phyloP scores from a whole-genome alignment of 768 basidiomycete genomes.

The Russula compacta region DNA sequence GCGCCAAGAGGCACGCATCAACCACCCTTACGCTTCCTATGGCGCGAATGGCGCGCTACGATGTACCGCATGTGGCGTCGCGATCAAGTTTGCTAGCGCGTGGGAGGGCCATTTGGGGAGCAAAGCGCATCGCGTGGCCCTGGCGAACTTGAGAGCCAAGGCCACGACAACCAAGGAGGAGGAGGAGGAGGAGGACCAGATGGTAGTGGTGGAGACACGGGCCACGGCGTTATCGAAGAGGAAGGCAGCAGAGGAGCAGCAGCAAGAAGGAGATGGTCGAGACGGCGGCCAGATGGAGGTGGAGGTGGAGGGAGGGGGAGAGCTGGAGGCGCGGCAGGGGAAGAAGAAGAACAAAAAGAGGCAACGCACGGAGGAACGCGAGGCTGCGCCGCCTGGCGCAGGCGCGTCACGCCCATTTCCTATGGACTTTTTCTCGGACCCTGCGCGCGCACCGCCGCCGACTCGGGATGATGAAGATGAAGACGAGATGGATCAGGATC shows the following conservation, averaged over 20 bases:
- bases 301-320: slow-evolving; percentile 26
- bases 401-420: slow-evolving; percentile 35
- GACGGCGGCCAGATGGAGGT: slow-evolving; percentile 29
- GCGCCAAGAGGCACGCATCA: slow-evolving; percentile 61
- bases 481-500: no score
- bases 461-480: slow-evolving; percentile 30
- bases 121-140: slow-evolving; percentile 66
- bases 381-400: slow-evolving; percentile 10
- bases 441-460: slow-evolving; percentile 39
- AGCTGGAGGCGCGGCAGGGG: slow-evolving; percentile 6
- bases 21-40: slow-evolving; percentile 69
- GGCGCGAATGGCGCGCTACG: slow-evolving; percentile 55
- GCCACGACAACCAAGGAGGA: slow-evolving; percentile 34
- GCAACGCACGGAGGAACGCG: slow-evolving; percentile 27
- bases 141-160: slow-evolving; percentile 36
- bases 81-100: slow-evolving; percentile 69
- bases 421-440: slow-evolving; percentile 75
- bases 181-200: slow-evolving; percentile 25
- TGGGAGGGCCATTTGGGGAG: slow-evolving; percentile 84
- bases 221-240: not conserved
- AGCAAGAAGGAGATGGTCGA: slow-evolving; percentile 29
- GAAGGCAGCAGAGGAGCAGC: slow-evolving; percentile 28
- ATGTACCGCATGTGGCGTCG: slow-evolving; percentile 52
- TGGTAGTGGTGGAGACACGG: slow-evolving; percentile 16
- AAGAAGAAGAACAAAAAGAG: no score